Percentiles rank a stretch among this genome's conserved stretches.
Conservation (phyloP, 2,329 filamentous ascomycete genomes). For the Trichoderma koningiopsis region DNA sequence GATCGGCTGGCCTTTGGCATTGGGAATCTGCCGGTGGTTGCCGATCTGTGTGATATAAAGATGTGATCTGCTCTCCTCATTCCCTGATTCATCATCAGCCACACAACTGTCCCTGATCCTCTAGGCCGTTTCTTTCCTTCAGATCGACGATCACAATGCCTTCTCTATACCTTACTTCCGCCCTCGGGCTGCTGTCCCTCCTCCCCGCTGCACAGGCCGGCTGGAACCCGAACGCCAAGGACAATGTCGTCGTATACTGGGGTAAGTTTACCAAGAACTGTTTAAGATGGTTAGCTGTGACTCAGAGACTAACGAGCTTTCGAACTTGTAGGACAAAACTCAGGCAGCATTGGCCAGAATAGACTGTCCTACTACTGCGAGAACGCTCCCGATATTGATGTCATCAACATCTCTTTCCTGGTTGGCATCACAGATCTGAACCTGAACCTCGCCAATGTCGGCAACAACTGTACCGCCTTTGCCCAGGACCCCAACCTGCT, state of each 20-base stretch:
- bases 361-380: slow-evolving; percentile 61
- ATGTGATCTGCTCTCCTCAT: background rate
- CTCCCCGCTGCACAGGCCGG: slow-evolving; percentile 42
- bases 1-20: background rate
- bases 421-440: slow-evolving; percentile 56
- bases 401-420: slow-evolving; percentile 58
- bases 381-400: slow-evolving; percentile 30
- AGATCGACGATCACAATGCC: slow-evolving; percentile 6
- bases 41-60: background rate
- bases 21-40: background rate
- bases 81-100: background rate
- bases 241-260: slow-evolving; percentile 69
- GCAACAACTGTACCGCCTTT: slow-evolving; percentile 62
- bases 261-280: slow-evolving; percentile 43
- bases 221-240: slow-evolving; percentile 47
- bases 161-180: slow-evolving; percentile 24
- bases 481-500: slow-evolving; percentile 47
- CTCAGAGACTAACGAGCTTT: background rate
- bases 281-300: background rate
- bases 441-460: slow-evolving; percentile 66
- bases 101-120: background rate
- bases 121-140: background rate
- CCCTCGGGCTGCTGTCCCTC: slow-evolving; percentile 31
- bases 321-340: slow-evolving; percentile 57
- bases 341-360: slow-evolving; percentile 54